These are phyloP conservation scores for Martiniozyma abietophila DNA, from an alignment of 805 yeast genomes.

Conservation along the genomic window DNA sequence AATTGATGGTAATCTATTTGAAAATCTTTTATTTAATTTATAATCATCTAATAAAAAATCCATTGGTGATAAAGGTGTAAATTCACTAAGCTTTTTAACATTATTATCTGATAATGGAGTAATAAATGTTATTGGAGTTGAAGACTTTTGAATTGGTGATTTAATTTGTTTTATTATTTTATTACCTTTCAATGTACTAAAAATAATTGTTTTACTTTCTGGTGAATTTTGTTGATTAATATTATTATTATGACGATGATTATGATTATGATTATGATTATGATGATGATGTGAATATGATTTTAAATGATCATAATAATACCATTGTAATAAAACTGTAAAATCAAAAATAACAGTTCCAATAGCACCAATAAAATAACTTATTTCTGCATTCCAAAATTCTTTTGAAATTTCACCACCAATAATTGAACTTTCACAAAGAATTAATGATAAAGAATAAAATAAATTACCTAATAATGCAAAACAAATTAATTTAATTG, in stretches of 20 bases:
- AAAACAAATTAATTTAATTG: constrained; percentile 38
- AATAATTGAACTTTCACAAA: constrained; percentile 33
- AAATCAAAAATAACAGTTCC: constrained; percentile 44
- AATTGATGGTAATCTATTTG: too few relatives aligned
- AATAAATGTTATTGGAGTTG: constrained; percentile 19
- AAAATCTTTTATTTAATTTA: too few relatives aligned
- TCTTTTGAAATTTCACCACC: constrained; percentile 27
- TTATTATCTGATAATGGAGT: constrained; percentile 23
- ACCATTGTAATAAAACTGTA: constrained; percentile 36
- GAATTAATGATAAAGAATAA: constrained; percentile 38
- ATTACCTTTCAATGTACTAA: too few relatives aligned
- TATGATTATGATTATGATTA: too few relatives aligned
- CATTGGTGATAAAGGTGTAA: constrained; percentile 29
- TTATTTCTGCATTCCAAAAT: constrained; percentile 31
- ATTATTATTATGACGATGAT: too few relatives aligned
- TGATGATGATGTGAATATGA: not conserved
- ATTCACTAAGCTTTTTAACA: constrained; percentile 24
- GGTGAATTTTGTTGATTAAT: too few relatives aligned
- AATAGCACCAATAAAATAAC: constrained; percentile 41
- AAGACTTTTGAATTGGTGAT: constrained; percentile 9
- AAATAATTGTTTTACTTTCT: too few relatives aligned
- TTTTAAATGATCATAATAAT: constrained; percentile 19
- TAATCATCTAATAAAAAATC: constrained; percentile 26
- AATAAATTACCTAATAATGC: constrained; percentile 43
- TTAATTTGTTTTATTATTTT: not conserved